Evolutionary conservation across 176 grass and related monocot genomes (phyloP).

Genomic region (Cenchrus purpureus): DNA sequence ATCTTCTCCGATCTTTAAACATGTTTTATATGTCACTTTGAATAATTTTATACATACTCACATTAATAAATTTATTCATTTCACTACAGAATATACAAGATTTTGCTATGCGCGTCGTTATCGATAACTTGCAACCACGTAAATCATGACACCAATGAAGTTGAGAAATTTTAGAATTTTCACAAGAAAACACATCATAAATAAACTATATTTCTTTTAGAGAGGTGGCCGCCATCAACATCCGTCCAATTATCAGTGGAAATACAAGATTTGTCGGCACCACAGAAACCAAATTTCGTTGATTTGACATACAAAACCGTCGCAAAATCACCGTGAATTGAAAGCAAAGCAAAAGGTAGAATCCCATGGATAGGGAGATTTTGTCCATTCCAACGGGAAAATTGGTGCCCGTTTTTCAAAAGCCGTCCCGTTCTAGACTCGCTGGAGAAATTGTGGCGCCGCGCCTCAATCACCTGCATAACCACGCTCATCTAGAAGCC

Average conservation of each 20-base stretch:
- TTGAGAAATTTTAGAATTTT: neutral
- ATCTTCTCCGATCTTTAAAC: neutral
- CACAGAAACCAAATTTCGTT: neutral
- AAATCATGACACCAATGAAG: neutral
- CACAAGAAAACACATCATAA: neutral
- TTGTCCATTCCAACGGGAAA: slow-evolving; percentile 8
- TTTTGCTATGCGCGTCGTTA: no score
- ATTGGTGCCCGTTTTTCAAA: slow-evolving; percentile 2
- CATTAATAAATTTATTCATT: neutral
- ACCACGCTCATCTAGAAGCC: slow-evolving; percentile 41
- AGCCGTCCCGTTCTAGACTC: neutral
- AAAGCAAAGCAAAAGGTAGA: slow-evolving; percentile 8
- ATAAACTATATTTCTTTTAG: neutral
- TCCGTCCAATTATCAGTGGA: neutral
- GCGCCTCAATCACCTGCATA: slow-evolving; percentile 7
- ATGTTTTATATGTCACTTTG: neutral
- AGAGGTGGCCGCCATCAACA: neutral
- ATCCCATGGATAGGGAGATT: neutral
- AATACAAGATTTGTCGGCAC: neutral
- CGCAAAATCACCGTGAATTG: slow-evolving; percentile 9
- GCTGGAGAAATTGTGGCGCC: neutral
- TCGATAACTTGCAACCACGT: no score
- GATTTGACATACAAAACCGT: neutral
- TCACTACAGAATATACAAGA: no score
- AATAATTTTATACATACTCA: neutral